Conservation (phyloP, 441 rosid genomes). For the Viola pubescens region DNA sequence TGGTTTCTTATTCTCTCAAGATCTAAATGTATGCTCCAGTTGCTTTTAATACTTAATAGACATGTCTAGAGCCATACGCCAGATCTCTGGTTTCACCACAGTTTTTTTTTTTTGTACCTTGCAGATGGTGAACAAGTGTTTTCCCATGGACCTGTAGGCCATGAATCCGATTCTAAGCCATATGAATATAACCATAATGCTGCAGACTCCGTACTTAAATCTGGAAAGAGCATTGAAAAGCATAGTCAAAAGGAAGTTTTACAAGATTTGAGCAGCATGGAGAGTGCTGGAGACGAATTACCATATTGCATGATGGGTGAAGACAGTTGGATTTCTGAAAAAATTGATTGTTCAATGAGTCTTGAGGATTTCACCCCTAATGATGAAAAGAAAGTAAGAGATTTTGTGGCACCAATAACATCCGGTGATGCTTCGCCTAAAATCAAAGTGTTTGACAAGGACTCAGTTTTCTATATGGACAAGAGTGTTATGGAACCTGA, state of each 20-base stretch:
- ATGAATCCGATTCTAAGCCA: slow-evolving; percentile 27
- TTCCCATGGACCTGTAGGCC: slow-evolving; percentile 27
- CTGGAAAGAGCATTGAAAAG: slow-evolving; percentile 24
- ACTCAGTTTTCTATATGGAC: slow-evolving; percentile 38
- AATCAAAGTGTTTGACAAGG: slow-evolving; percentile 24
- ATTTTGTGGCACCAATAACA: slow-evolving; percentile 11
- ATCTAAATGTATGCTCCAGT: not conserved
- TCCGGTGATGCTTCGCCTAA: slow-evolving; percentile 20
- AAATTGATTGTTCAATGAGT: too few species aligned
- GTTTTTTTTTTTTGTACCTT: slow-evolving; percentile 6
- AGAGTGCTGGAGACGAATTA: slow-evolving; percentile 19
- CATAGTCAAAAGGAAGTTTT: slow-evolving; percentile 21
- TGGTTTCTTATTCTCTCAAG: not conserved
- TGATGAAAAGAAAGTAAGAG: too few species aligned
- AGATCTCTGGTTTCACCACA: not conserved
- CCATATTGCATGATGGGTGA: not conserved
- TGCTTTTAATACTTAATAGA: not conserved
- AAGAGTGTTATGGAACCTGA: slow-evolving; percentile 50
- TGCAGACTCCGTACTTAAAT: slow-evolving; percentile 24
- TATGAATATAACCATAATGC: slow-evolving; percentile 30
- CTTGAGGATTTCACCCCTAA: too few species aligned
- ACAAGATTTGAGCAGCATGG: slow-evolving; percentile 20
- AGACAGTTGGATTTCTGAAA: too few species aligned
- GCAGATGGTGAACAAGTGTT: slow-evolving; percentile 44
- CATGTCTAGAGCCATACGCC: not conserved